Evolutionary conservation across 176 grass and related monocot genomes (phyloP), one percentile per base, ranked within the genome.

Genomic region (Carex parvula): DNA sequence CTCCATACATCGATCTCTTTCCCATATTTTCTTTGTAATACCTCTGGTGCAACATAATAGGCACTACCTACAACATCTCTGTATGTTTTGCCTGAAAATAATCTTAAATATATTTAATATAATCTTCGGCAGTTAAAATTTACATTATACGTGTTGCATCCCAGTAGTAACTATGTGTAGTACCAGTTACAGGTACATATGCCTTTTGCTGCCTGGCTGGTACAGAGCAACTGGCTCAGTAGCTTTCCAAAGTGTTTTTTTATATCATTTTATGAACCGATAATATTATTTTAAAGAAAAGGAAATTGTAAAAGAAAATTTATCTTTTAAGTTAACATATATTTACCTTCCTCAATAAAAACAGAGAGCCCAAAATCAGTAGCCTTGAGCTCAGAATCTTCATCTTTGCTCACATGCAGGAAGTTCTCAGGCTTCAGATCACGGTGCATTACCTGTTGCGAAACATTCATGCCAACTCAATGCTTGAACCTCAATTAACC

Each of bases 381-480:
- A 85, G 91, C 91, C 89, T 97, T 97, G 83, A 97, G 90, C 63
- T 84, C 84, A 35, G 91, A 88, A 56, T 89, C 88, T 4, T 89
- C 90, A 26, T 78, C 88, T 35, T 86, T 57, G 88, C 60, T 94
- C 29, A 88, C 85, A 37, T 84, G 90, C 50, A 97, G 62, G 83
- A 97, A 97, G 88, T 97, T 97, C 90, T 97, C 92, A 0, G 94
- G 94, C 87, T 97, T 97, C 65, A 97, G 86, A 88, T 97, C 90
- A 2, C 94, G 86, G 79, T 97, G 94, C 83, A 97, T 84, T 72
- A 83, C 80, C 80, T 83, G 22, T 83, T 68, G 41, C 16, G 1
- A 48, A 20, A 73, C 20, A n/a, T 8, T 50, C 8, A 76, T 29
- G 71, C 71, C 71, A 4, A 54, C 12, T 16, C 12, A 30, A 76